phyloP scores from a whole-genome alignment of 345 rosid genomes.

The thale cress (Arabidopsis thaliana) region DNA sequence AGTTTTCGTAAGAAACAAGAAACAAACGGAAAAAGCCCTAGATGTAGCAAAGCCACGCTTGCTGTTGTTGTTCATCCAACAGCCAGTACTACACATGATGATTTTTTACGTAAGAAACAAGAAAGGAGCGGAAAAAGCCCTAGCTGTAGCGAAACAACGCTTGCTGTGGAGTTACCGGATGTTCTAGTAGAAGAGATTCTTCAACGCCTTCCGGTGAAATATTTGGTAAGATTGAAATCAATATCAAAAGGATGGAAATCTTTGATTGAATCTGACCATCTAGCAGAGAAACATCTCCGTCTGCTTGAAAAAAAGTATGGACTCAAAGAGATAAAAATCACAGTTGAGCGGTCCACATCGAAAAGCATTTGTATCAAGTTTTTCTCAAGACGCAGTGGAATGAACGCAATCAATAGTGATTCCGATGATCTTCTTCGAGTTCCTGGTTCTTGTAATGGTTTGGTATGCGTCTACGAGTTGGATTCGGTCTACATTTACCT shows the following conservation, averaged over 20 bases:
- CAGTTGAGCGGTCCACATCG: neutral
- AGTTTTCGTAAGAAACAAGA: neutral
- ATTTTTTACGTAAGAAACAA: too few species aligned
- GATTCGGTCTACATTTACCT: neutral
- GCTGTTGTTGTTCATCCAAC: too few species aligned
- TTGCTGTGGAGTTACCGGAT: constrained; percentile 1
- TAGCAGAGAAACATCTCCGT: constrained; percentile 23
- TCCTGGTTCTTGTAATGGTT: constrained; percentile 28
- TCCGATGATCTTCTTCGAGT: neutral
- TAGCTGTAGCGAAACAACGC: neutral
- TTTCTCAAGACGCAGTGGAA: neutral
- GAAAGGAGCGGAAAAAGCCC: too few species aligned
- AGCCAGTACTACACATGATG: too few species aligned
- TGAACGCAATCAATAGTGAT: neutral
- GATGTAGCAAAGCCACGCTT: too few species aligned
- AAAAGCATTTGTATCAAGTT: neutral
- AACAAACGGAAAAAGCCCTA: neutral
- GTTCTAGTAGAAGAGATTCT: constrained; percentile 28
- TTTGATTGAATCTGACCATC: neutral
- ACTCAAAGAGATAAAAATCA: constrained; percentile 9
- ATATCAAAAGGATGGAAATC: constrained; percentile 21
- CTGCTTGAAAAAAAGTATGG: neutral
- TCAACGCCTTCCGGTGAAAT: constrained; percentile 8
- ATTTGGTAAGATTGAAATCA: constrained; percentile 1
- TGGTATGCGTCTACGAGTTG: constrained; percentile 18